A percentile compares a stretch with the other conserved stretches of the same genome.
phyloP scores from a whole-genome alignment of 1,284 basidiomycete genomes.

The Irpex sp. region DNA sequence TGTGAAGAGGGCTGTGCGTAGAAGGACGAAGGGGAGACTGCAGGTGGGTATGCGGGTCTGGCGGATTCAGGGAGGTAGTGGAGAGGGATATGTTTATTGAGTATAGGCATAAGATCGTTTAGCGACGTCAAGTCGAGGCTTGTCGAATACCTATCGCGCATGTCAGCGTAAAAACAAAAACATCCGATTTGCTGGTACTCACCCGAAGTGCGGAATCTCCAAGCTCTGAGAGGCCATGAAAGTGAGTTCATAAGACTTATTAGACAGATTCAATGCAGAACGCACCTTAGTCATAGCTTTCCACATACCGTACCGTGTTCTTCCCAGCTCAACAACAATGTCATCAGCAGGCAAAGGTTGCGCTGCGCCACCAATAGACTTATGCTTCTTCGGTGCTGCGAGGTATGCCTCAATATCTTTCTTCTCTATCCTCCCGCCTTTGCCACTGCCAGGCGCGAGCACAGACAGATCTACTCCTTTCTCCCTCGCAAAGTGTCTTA shows the following conservation, averaged over 20 bases:
- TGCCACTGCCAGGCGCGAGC: conserved; percentile 71
- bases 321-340: conserved; percentile 66
- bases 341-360: conserved; percentile 29
- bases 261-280: background rate
- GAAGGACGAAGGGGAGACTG: conserved; percentile 48
- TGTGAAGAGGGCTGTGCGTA: conserved; percentile 37
- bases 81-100: conserved; percentile 70
- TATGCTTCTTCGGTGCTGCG: conserved; percentile 3
- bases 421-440: conserved; percentile 73
- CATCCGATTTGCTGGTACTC: conserved; percentile 7
- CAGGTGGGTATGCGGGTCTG: conserved; percentile 25
- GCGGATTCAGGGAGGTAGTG: conserved; percentile 48
- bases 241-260: no score
- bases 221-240: conserved; percentile 47
- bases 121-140: conserved; percentile 81
- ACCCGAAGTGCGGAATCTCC: conserved; percentile 53
- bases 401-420: conserved; percentile 68
- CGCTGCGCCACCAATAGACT: background rate
- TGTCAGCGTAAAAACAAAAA: background rate
- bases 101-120: conserved; percentile 62
- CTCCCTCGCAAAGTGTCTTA: conserved; percentile 73
- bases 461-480: conserved; percentile 57
- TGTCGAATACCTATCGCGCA: conserved; percentile 59
- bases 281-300: conserved; percentile 78
- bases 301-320: conserved; percentile 84